Conservation (phyloP, 1,139 yeast genomes). For the Geotrichum carabidarum region DNA sequence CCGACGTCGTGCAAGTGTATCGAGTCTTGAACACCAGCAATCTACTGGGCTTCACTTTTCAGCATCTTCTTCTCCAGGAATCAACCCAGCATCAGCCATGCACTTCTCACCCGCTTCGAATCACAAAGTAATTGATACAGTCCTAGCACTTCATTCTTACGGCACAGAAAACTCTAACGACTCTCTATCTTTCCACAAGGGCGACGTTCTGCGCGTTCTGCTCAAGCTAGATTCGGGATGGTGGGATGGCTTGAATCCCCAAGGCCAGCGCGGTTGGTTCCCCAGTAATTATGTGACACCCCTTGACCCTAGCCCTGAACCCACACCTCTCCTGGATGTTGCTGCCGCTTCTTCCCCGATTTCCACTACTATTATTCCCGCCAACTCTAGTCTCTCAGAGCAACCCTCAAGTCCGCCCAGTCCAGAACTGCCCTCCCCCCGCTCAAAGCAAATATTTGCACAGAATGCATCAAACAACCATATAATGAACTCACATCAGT, state of each 20-base stretch:
- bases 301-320: background rate
- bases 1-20: background rate
- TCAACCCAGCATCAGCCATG: background rate
- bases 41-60: background rate
- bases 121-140: constrained; percentile 24
- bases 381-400: background rate
- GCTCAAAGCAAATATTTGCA: background rate
- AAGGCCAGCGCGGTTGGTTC: constrained; percentile 37
- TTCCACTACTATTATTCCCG: background rate
- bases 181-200: constrained; percentile 54
- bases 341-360: background rate
- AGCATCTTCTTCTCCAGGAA: background rate
- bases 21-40: background rate
- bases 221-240: constrained; percentile 43
- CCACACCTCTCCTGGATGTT: background rate
- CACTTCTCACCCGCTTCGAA: background rate
- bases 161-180: constrained; percentile 57
- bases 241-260: constrained; percentile 37
- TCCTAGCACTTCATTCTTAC: constrained; percentile 58
- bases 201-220: constrained; percentile 60
- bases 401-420: too few species aligned
- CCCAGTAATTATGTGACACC: constrained; percentile 33
- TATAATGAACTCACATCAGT: background rate
- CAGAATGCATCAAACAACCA: background rate
- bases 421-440: background rate